These are phyloP conservation scores for Oxalis stricta DNA, from an alignment of 441 rosid species.

Conservation along the genomic window DNA sequence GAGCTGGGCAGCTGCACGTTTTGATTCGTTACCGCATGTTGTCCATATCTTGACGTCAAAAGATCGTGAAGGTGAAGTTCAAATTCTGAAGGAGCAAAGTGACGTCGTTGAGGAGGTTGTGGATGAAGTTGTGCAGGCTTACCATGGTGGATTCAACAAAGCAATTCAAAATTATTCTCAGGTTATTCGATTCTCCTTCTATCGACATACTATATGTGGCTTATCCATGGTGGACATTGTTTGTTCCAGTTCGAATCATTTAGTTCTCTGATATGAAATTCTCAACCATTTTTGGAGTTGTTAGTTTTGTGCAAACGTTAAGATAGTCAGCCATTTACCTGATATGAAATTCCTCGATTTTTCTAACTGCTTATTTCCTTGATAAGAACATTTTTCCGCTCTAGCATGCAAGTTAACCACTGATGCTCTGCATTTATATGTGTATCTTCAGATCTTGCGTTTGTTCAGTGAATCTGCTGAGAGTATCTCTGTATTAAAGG, in stretches of 20 bases:
- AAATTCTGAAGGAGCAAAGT: constrained; percentile 67
- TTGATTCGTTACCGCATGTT: constrained; percentile 98
- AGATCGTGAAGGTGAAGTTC: constrained; percentile 83
- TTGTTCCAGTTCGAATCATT: no score
- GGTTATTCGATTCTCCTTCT: constrained; percentile 28
- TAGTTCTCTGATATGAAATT: no score
- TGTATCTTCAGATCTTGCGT: constrained; percentile 64
- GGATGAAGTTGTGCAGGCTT: constrained; percentile 94
- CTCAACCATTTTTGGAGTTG: not conserved
- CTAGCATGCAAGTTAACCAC: no score
- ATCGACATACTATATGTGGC: constrained; percentile 5
- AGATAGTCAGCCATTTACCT: no score
- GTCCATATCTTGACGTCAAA: constrained; percentile 88
- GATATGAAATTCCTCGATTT: no score
- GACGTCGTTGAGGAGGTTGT: constrained; percentile 96
- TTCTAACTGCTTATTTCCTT: no score
- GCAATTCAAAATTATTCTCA: constrained; percentile 99
- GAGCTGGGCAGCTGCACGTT: constrained; percentile 82
- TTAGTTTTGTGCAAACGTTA: not conserved
- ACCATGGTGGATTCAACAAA: constrained; percentile 92
- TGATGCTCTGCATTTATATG: not conserved
- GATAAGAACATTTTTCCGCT: no score
- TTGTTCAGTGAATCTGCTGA: constrained; percentile 89
- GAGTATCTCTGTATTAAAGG: constrained; percentile 53
- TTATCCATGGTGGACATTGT: not conserved